Evolutionary conservation across 345 rosid species (phyloP), one percentile per base, ranked within the genome.

Genomic region (Salix brachista): DNA sequence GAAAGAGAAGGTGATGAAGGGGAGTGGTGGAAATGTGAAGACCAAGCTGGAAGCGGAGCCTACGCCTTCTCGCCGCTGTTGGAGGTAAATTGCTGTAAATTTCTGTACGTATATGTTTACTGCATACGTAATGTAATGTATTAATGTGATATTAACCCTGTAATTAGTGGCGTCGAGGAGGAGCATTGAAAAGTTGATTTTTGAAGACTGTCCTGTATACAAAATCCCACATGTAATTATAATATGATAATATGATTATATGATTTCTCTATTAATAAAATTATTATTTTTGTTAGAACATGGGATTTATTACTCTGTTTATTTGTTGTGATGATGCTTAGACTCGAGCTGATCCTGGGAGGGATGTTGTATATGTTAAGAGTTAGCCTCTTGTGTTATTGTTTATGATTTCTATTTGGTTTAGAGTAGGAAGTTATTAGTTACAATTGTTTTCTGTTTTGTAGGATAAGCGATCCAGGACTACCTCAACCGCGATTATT

Each of bases 301-400:
- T 23, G 32, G 42, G 16, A 34, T 44, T 65, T 62, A 44, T 26
- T 64, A 32, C 21, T 72, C 72, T 34, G 13, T 71, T 64, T 9
- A 50, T 6, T 71, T 56, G 11, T 61, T 64, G 21, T 73, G 30
- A 16, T 79, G 67, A 64, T 82, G 42, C 80, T 68, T 82, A 96
- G 99, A 96, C 97, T 75, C 90, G 96, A 70, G 99, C 92, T 80
- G 96, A 90, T 86, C 96, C 97, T 71, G 32, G 81, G 2, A 93
- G 83, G 80, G 98, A 96, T 81, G 75, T 82, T 39, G 90, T 96
- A 39, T 96, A 91, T 86, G 98, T 96, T 68, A 68, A 87, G 85
- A 83, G 77, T 75, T 96, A 97, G 99, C 98, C 93, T 61, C 34
- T 39, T 28, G 12, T 44, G 42, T 66, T 42, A 12, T 19, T 65